Base-by-base conservation (phyloP, 2,329 filamentous ascomycete genomes). In the Cladosporium sp. region DNA sequence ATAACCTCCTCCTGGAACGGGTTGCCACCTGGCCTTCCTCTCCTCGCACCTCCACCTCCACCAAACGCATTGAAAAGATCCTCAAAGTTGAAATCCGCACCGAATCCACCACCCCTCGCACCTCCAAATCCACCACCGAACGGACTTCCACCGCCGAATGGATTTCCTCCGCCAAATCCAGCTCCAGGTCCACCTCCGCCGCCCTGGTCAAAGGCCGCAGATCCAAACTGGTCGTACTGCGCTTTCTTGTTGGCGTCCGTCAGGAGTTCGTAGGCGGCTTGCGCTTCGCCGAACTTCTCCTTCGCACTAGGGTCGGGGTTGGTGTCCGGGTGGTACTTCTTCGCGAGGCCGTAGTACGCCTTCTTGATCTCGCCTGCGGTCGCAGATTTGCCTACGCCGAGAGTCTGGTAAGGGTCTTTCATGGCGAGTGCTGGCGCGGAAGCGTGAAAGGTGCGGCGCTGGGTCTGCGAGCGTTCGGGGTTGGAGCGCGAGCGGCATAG, bases 271-370 rank as follows among this genome's bases (percentile, higher is more conserved):
- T 99, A 99, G 28, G 95, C 92, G 35, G 91, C 87, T 78, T 99
- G 95, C 64, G 96, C 92, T 72, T 97, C 94, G 69, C 89, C 86
- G 74, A 99, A 99, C 74, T 91, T 94, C 73, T 98, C 95, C 78
- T 98, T 98, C 40, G 95, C 93, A n/a, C 83, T 85, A 2, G 91
- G 79, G 72, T 98, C 95, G 78, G 98, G 98, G 84, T 98, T 99
- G 40, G 95, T 98, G 77, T 99, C 95, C 10, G 95, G 95, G 74
- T 99, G 95, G 77, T 88, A 99, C 76, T 98, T 99, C 80, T 99
- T 99, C 23, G 95, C 95, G 66, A 98, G 84, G 60, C 93, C 92
- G 77, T 99, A 99, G 82, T 99, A 99, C 3, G 95, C 93, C 79
- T 97, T 98, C 78, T 99, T 99, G 77, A 99, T 98, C 40, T 98